phyloP scores from a whole-genome alignment of 441 rosid genomes.

The Raphanus hybrid region DNA sequence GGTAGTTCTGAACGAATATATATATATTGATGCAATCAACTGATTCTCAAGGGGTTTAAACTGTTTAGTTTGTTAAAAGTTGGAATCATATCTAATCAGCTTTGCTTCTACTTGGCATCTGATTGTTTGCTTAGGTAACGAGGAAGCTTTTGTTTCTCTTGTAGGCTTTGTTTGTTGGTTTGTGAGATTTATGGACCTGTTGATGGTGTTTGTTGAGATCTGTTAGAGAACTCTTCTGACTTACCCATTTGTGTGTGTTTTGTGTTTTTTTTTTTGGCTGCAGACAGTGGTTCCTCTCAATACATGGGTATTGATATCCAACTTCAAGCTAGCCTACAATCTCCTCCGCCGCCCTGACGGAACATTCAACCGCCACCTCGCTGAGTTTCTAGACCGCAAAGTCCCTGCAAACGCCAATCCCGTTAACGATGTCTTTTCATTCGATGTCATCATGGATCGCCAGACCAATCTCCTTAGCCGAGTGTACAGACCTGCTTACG shows the following conservation, averaged over 20 bases:
- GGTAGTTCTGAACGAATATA: not conserved
- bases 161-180: too few species aligned
- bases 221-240: not conserved
- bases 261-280: conserved; percentile 9
- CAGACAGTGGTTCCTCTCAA: conserved; percentile 77
- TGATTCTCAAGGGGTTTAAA: not conserved
- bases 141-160: not conserved
- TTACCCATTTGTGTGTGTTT: not conserved
- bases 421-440: conserved; percentile 60
- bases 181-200: not conserved
- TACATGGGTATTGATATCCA: conserved; percentile 73
- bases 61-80: not conserved
- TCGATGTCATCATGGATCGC: conserved; percentile 62
- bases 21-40: not conserved
- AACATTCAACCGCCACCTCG: conserved; percentile 70
- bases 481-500: conserved; percentile 51
- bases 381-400: conserved; percentile 71
- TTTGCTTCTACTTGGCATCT: not conserved
- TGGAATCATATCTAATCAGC: not conserved
- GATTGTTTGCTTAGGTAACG: not conserved
- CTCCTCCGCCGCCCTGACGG: conserved; percentile 72
- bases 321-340: conserved; percentile 66
- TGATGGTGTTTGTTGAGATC: not conserved
- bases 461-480: conserved; percentile 51
- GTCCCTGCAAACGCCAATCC: conserved; percentile 59